A percentile compares a stretch with the other conserved stretches of the same genome.
phyloP scores from a whole-genome alignment of 352 stramenopile species.

The Phytophthora aleatoria region DNA sequence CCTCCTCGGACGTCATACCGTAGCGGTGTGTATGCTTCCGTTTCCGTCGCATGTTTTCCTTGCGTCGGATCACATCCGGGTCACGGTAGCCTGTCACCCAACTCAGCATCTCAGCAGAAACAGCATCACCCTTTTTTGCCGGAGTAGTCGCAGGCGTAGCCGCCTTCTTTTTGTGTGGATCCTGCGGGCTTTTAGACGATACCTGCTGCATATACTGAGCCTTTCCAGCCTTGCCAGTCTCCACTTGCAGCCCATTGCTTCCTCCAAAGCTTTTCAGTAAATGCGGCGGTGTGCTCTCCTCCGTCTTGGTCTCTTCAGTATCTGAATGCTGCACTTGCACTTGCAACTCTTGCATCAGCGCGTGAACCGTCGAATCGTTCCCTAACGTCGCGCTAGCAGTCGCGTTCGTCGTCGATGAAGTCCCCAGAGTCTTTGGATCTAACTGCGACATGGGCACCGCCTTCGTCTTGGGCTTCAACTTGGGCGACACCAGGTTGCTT shows the following conservation, averaged over 20 bases:
- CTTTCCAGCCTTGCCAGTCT: slow-evolving; percentile 4
- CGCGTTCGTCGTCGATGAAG: slow-evolving; percentile 1
- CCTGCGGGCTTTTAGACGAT: slow-evolving; percentile 30
- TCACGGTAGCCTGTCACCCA: slow-evolving; percentile 64
- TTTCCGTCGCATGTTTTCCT: slow-evolving; percentile 55
- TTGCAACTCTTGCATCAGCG: slow-evolving; percentile 57
- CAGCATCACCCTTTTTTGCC: slow-evolving; percentile 31
- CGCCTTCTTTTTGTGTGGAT: slow-evolving; percentile 25
- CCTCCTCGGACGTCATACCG: slow-evolving; percentile 45
- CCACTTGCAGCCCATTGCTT: slow-evolving; percentile 5
- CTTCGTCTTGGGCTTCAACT: slow-evolving; percentile 15
- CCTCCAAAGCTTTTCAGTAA: slow-evolving; percentile 22
- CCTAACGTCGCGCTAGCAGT: slow-evolving; percentile 30
- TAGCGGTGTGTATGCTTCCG: slow-evolving; percentile 43
- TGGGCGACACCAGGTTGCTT: slow-evolving; percentile 26
- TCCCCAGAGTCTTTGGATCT: slow-evolving; percentile 20
- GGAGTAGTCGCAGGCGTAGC: slow-evolving; percentile 6
- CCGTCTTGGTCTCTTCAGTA: slow-evolving; percentile 54
- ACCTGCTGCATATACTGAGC: slow-evolving; percentile 31
- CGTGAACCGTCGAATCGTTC: slow-evolving; percentile 47
- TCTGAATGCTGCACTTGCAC: slow-evolving; percentile 37
- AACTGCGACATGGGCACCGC: slow-evolving; percentile 22
- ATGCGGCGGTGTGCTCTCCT: slow-evolving; percentile 54
- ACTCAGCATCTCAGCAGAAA: slow-evolving; percentile 51
- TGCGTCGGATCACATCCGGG: slow-evolving; percentile 59